Evolutionary conservation across 768 basidiomycete species (phyloP).

Genomic region (Leccinum broughii): DNA sequence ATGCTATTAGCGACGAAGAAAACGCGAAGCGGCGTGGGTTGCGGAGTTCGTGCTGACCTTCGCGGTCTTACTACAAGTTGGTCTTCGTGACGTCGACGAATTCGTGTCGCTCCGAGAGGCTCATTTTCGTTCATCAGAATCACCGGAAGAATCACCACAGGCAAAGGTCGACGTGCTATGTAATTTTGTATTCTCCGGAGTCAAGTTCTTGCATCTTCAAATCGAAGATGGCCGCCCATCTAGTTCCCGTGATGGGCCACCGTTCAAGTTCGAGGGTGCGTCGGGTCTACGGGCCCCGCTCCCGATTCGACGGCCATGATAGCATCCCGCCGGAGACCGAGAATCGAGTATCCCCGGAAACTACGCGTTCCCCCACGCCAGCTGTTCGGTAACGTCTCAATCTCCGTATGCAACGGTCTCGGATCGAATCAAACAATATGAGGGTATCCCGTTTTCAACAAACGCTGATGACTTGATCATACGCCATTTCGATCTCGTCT

Average conservation of each 20-base stretch:
- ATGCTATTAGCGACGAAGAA: neutral
- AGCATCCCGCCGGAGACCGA: neutral
- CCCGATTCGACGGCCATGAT: neutral
- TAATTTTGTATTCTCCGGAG: neutral
- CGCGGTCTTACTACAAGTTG: neutral
- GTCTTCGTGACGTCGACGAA: no score
- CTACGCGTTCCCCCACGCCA: neutral
- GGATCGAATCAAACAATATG: constrained; percentile 5
- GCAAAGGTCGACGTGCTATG: neutral
- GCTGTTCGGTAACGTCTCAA: neutral
- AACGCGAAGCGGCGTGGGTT: neutral
- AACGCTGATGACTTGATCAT: neutral
- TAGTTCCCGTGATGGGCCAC: neutral
- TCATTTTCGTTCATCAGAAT: neutral
- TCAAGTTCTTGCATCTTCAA: neutral
- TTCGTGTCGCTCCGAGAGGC: no score
- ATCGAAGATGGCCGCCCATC: neutral
- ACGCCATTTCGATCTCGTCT: neutral
- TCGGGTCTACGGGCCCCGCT: neutral
- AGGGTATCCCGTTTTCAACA: constrained; percentile 3
- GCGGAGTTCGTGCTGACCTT: neutral
- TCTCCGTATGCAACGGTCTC: constrained; percentile 19
- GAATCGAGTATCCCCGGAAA: constrained; percentile 4
- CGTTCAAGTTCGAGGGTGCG: neutral
- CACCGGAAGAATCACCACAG: neutral